Evolutionary conservation across 768 basidiomycete species (phyloP), one percentile per base, ranked within the genome.

Genomic region (Myochromella boudieri): DNA sequence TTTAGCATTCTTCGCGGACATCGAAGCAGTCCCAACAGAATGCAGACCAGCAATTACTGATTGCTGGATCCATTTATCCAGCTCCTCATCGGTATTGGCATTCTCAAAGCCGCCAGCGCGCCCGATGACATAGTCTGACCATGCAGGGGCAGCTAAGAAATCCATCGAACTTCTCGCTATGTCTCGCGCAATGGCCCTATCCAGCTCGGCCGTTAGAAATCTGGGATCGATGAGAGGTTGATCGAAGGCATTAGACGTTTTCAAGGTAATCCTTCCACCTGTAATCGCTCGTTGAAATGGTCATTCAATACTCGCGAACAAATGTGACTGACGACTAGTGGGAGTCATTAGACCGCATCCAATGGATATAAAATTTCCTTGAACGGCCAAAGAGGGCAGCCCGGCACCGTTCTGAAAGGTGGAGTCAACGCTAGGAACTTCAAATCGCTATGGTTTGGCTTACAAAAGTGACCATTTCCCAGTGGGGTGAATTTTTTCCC

Each of bases 191-290:
- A 56, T 50, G 32, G 51, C 44, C n/a, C 56, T 38, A 41, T 65
- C 65, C 39, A 58, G 46, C 6, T 46, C 46, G 2, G 51, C 33
- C 14, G 34, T 51, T 25, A 74, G 66, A 21, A 47, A 37, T 11
- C 36, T 49, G 0, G 73, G 74, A 52, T 79, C 68, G 59, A 81
- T 50, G 18, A 61, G 41, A 1, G 77, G 76, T 22, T 57, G 22
- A 33, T 62, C 63, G 58, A 76, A 76, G 18, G 71, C 60, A 49
- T 66, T 55, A 17, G 61, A 66, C 17, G 72, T 69, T 38, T 60
- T 71, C 51, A 75, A 37, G 6, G 48, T 55, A 11, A 64, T 17
- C 8, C 33, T 46, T 2, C 62, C 62, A 27, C 61, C 60, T 32
- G 3, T 12, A 9, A n/a, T 9, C 21, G n/a, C n/a, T n/a, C n/a